These are phyloP conservation scores for Termitomyces sp. DNA, from an alignment of 768 basidiomycete species.

Conservation along the genomic window DNA sequence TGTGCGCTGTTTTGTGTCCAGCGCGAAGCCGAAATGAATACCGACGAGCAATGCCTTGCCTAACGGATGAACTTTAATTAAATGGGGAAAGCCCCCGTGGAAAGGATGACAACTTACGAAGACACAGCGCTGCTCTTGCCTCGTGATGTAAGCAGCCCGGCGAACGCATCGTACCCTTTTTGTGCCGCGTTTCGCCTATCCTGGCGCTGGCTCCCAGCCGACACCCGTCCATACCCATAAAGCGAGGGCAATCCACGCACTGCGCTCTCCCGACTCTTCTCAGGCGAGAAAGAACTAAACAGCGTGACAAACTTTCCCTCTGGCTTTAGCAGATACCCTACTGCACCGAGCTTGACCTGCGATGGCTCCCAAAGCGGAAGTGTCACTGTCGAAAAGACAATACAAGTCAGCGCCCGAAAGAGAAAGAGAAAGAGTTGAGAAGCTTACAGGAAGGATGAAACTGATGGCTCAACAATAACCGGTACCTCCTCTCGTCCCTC, in stretches of 20 bases:
- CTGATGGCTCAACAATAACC: constrained; percentile 59
- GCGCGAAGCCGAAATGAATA: constrained; percentile 57
- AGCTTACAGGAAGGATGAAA: constrained; percentile 65
- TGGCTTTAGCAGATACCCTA: constrained; percentile 70
- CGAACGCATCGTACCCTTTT: constrained; percentile 50
- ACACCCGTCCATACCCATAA: constrained; percentile 51
- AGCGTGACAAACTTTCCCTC: constrained; percentile 67
- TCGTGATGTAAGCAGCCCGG: constrained; percentile 44
- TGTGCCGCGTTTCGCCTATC: constrained; percentile 58
- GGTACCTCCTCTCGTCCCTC: constrained; percentile 62
- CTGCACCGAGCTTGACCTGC: constrained; percentile 58
- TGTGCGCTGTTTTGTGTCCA: constrained; percentile 60
- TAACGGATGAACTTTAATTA: constrained; percentile 23
- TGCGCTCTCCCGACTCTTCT: constrained; percentile 37
- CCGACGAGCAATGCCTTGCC: constrained; percentile 42
- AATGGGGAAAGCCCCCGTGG: constrained; percentile 48
- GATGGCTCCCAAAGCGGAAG: constrained; percentile 71
- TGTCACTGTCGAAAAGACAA: constrained; percentile 35
- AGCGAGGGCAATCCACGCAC: constrained; percentile 52
- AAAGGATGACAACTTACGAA: constrained; percentile 32
- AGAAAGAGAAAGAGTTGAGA: not conserved
- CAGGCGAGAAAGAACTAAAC: constrained; percentile 61
- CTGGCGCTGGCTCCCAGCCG: constrained; percentile 40
- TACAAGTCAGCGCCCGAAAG: not conserved
- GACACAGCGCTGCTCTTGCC: constrained; percentile 25